A percentile compares a stretch with the other conserved stretches of the same genome.
Evolutionary conservation across 2,329 filamentous ascomycete genomes (phyloP).

Genomic region (Fonsecaea multimorphosa): DNA sequence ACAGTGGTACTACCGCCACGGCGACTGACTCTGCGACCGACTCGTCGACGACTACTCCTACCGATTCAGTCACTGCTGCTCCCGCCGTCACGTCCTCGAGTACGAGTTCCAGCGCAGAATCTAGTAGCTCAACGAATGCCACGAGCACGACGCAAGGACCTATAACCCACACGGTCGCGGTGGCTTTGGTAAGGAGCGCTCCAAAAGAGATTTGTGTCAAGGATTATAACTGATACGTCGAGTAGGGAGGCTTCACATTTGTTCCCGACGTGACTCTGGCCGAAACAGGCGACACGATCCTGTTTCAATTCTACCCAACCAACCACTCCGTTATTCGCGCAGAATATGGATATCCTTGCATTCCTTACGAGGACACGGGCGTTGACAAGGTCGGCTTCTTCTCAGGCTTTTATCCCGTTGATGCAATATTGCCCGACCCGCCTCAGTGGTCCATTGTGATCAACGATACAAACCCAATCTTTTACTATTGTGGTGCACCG

Average conservation of each 20-base stretch:
- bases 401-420: slow-evolving; percentile 57
- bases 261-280: slow-evolving; percentile 36
- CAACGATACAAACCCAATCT: slow-evolving; percentile 68
- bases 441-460: slow-evolving; percentile 53
- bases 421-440: slow-evolving; percentile 53
- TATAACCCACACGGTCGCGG: slow-evolving; percentile 35
- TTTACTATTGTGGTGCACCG: slow-evolving; percentile 73
- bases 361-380: slow-evolving; percentile 63
- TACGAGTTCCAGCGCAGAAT: slow-evolving; percentile 6
- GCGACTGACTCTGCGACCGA: slow-evolving; percentile 17
- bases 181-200: slow-evolving; percentile 26
- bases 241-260: slow-evolving; percentile 36
- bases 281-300: slow-evolving; percentile 35
- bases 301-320: slow-evolving; percentile 66
- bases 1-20: slow-evolving; percentile 7
- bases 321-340: slow-evolving; percentile 70
- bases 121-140: slow-evolving; percentile 16
- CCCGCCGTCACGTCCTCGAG: slow-evolving; percentile 3
- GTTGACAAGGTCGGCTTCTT: slow-evolving; percentile 60
- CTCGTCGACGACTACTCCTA: slow-evolving; percentile 10
- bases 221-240: slow-evolving; percentile 1
- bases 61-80: slow-evolving; percentile 2
- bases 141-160: slow-evolving; percentile 29
- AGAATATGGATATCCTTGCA: slow-evolving; percentile 65
- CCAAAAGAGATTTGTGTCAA: neutral